Evolutionary conservation across 2,329 filamentous ascomycete genomes (phyloP), one percentile per base, ranked within the genome.

Genomic region (Fusarium dlaminii): DNA sequence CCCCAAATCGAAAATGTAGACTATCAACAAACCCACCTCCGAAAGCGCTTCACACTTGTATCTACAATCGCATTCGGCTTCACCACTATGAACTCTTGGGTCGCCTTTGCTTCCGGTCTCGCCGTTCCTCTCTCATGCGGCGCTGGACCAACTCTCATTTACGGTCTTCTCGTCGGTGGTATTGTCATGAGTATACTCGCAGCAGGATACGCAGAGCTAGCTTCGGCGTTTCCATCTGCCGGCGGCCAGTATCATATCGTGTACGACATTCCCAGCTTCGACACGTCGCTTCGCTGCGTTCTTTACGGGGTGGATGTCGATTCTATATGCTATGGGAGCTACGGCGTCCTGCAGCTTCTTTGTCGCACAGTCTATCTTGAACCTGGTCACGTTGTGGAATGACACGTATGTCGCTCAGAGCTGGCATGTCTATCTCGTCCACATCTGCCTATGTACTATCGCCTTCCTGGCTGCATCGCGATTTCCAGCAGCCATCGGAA

Each of bases 181-280:
- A 32, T 49, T 0, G 8, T 49, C 15, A 49, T 49, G 46, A 7
- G 10, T 3, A n/a, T 49, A 15, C 22, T 49, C 29, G 46, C 46
- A 14, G 29, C 46, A 18, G 46, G 46, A 0, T 49, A 49, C 1
- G 46, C 46, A 1, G 46, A 49, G 0, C 29, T 49, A 0, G 29
- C 46, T 0, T 49, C 46, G 0, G 46, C 46, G 0, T 49, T 49
- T 5, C 46, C 46, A 6, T 49, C 29, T 3, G 46, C 29, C 0
- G 46, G 29, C 3, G 46, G 46, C 7, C 46, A 49, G 22, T 49
- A 49, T 0, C 46, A 49, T 7, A 32, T 49, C 0, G 46, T 49
- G 0, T 49, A 32, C 7, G 46, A 49, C 46, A 0, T 49, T 49
- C 7, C 46, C 46, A 4, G 29, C 46, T 6, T 6, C 46, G 3